A percentile compares a stretch with the other conserved stretches of the same genome.
phyloP scores from a whole-genome alignment of 306 rosid species.

The Spatholobus suberectus region DNA sequence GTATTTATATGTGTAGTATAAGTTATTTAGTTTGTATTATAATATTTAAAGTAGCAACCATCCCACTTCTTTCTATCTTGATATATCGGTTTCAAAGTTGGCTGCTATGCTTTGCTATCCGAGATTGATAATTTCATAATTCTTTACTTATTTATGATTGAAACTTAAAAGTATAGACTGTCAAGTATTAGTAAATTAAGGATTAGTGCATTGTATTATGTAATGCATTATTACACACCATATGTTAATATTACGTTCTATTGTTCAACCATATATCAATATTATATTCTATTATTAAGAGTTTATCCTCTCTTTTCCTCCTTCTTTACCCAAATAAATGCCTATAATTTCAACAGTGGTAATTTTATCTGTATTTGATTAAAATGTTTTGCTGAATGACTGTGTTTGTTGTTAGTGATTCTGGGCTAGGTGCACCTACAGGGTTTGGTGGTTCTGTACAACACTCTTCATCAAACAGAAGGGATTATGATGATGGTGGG shows the following conservation, averaged over 20 bases:
- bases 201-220: neutral
- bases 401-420: conserved; percentile 60
- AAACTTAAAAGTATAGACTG: neutral
- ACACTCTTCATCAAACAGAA: conserved; percentile 51
- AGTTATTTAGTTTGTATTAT: neutral
- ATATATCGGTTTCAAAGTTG: neutral
- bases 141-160: neutral
- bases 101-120: neutral
- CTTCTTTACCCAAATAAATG: neutral
- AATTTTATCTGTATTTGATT: neutral
- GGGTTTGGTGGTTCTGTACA: conserved; percentile 54
- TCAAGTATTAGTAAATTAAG: neutral
- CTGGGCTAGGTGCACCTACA: conserved; percentile 73
- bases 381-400: conserved; percentile 26
- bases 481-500: conserved; percentile 62
- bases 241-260: neutral
- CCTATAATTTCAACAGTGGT: neutral
- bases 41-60: neutral
- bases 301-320: neutral
- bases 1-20: neutral
- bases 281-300: neutral
- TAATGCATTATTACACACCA: neutral
- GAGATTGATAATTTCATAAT: neutral
- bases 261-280: neutral
- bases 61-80: neutral